These are phyloP conservation scores for Solanum hybrid DNA, from an alignment of 305 asterid genomes.

Conservation along the genomic window DNA sequence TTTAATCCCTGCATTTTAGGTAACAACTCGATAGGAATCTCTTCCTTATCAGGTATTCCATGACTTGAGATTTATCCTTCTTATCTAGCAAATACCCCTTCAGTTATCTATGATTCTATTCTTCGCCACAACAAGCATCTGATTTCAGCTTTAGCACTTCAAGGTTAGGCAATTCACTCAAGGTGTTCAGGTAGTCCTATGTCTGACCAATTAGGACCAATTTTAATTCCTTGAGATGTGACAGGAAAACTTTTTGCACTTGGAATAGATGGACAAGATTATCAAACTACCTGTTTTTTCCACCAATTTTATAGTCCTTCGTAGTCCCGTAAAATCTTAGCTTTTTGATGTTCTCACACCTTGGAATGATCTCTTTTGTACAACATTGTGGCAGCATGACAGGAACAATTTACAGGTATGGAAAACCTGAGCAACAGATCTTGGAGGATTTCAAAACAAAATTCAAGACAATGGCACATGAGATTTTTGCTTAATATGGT, in stretches of 20 bases:
- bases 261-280: neutral
- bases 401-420: no score
- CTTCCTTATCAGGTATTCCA: neutral
- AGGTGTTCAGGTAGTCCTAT: neutral
- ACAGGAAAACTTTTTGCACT: neutral
- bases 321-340: neutral
- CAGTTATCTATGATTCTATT: neutral
- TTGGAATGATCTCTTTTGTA: neutral
- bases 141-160: neutral
- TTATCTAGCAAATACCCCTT: neutral
- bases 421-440: no score
- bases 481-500: neutral
- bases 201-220: neutral
- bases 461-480: neutral
- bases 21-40: neutral
- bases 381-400: neutral
- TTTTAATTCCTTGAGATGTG: neutral
- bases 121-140: neutral
- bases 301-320: neutral
- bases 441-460: neutral
- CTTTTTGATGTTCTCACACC: neutral
- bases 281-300: neutral
- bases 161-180: neutral
- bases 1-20: neutral
- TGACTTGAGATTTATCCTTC: neutral